These are phyloP conservation scores for Tylopilus balloui DNA, from an alignment of 768 basidiomycete species.

Conservation along the genomic window DNA sequence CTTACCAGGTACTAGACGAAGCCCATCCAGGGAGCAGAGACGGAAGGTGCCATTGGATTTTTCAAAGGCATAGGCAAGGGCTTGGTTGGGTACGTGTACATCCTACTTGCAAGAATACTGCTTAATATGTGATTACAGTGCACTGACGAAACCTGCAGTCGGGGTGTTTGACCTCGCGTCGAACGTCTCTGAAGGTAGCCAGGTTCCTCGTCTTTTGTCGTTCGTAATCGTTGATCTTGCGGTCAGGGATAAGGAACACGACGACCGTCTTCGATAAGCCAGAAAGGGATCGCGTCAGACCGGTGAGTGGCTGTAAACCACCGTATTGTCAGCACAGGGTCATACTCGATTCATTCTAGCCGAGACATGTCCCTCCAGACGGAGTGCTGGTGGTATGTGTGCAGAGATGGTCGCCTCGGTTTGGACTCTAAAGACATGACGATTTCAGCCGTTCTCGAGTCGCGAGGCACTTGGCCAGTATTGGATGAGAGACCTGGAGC, in stretches of 20 bases:
- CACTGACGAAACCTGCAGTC: slow-evolving; percentile 93
- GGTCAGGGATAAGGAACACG: slow-evolving; percentile 88
- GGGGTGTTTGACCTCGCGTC: slow-evolving; percentile 96
- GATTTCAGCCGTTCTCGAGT: slow-evolving; percentile 71
- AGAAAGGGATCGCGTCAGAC: slow-evolving; percentile 79
- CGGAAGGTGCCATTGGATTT: slow-evolving; percentile 91
- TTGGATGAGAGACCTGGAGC: slow-evolving; percentile 94
- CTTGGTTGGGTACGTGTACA: slow-evolving; percentile 69
- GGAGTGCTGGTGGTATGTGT: slow-evolving; percentile 76
- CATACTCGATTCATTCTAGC: slow-evolving; percentile 39
- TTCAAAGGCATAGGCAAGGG: slow-evolving; percentile 98
- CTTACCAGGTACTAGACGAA: slow-evolving; percentile 60
- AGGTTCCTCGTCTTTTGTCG: not conserved
- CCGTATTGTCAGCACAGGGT: slow-evolving; percentile 1
- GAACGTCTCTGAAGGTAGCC: slow-evolving; percentile 83
- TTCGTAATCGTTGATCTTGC: slow-evolving; percentile 5
- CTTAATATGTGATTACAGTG: slow-evolving; percentile 40
- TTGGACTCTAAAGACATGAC: not conserved
- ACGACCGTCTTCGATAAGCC: slow-evolving; percentile 96
- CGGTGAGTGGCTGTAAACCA: slow-evolving; percentile 43
- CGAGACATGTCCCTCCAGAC: slow-evolving; percentile 82
- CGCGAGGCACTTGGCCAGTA: slow-evolving; percentile 92
- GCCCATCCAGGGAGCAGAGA: slow-evolving; percentile 94
- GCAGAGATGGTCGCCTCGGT: not conserved
- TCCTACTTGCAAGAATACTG: not conserved